Conservation (phyloP, 2,329 filamentous ascomycete species). For the Fusarium tricinctum region DNA sequence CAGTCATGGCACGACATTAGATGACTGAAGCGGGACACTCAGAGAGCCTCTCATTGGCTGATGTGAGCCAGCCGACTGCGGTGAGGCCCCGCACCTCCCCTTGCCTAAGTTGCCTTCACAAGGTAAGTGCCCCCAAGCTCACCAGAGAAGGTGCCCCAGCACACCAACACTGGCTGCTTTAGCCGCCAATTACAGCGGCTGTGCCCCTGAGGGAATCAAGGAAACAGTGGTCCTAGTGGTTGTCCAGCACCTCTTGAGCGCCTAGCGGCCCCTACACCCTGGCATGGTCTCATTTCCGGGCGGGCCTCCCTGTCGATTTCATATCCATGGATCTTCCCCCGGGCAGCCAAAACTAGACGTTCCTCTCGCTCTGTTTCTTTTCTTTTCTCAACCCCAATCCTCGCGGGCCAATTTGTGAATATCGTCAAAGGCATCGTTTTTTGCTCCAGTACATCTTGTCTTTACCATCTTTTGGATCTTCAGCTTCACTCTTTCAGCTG, state of each 20-base stretch:
- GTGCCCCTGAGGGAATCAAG: constrained; percentile 43
- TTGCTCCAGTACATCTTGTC: constrained; percentile 48
- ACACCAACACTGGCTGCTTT: constrained; percentile 25
- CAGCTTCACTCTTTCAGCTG: constrained; percentile 62
- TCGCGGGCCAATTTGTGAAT: constrained; percentile 48
- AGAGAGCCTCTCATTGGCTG: constrained; percentile 20
- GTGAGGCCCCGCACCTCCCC: constrained; percentile 36
- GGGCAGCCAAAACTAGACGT: constrained; percentile 34
- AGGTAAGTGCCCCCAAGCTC: constrained; percentile 23
- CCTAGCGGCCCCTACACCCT: constrained; percentile 40
- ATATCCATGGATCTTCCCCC: constrained; percentile 33
- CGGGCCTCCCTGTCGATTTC: constrained; percentile 27
- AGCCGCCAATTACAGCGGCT: constrained; percentile 45
- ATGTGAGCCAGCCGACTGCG: constrained; percentile 26
- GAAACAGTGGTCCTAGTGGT: constrained; percentile 38
- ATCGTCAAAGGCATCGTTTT: constrained; percentile 44
- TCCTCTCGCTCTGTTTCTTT: constrained; percentile 38
- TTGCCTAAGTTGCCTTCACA: background rate
- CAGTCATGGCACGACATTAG: constrained; percentile 20
- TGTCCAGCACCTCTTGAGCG: constrained; percentile 36
- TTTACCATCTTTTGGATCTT: constrained; percentile 48
- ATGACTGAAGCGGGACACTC: constrained; percentile 23
- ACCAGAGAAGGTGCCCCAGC: constrained; percentile 28
- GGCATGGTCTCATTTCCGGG: constrained; percentile 47
- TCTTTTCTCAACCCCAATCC: constrained; percentile 46